Percentiles rank a stretch among this genome's conserved stretches.
Evolutionary conservation across 208 protist species (phyloP).

Genomic region (Trypanosoma boissoni): DNA sequence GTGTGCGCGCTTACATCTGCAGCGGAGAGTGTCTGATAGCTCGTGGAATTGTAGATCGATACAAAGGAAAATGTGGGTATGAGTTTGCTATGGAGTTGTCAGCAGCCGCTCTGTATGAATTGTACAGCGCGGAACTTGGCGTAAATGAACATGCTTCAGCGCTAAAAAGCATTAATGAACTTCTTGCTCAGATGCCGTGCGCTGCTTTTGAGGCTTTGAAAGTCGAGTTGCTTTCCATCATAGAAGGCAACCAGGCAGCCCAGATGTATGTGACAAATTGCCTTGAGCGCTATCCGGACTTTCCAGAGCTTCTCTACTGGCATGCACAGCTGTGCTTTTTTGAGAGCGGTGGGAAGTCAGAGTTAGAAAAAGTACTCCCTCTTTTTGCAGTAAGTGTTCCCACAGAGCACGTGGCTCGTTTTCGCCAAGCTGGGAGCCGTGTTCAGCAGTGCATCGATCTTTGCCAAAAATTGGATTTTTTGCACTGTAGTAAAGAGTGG

Average conservation of each 20-base stretch:
- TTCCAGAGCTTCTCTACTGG: slow-evolving; percentile 41
- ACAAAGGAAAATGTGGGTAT: slow-evolving; percentile 29
- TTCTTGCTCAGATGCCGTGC: slow-evolving; percentile 42
- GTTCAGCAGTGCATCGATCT: slow-evolving; percentile 25
- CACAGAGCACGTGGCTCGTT: slow-evolving; percentile 32
- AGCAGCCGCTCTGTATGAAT: slow-evolving; percentile 37
- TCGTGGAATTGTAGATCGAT: slow-evolving; percentile 23
- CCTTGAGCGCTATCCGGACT: slow-evolving; percentile 30
- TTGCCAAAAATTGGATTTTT: slow-evolving; percentile 17
- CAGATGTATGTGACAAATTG: slow-evolving; percentile 27
- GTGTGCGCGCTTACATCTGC: slow-evolving; percentile 35
- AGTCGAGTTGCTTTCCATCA: slow-evolving; percentile 43
- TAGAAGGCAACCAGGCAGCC: slow-evolving; percentile 32
- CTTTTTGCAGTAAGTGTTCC: slow-evolving; percentile 23
- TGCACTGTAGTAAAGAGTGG: slow-evolving; percentile 24
- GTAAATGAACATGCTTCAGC: slow-evolving; percentile 43
- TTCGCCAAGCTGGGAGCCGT: slow-evolving; percentile 30
- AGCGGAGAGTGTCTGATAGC: slow-evolving; percentile 29
- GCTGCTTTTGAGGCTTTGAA: slow-evolving; percentile 48
- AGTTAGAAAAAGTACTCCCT: slow-evolving; percentile 31
- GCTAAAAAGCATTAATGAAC: slow-evolving; percentile 34
- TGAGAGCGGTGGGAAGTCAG: slow-evolving; percentile 22
- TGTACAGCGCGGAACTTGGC: slow-evolving; percentile 36
- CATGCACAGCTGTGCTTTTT: slow-evolving; percentile 48
- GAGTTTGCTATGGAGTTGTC: slow-evolving; percentile 28